Conservation (phyloP, 2,329 filamentous ascomycete genomes). For the Diaporthe batatas region DNA sequence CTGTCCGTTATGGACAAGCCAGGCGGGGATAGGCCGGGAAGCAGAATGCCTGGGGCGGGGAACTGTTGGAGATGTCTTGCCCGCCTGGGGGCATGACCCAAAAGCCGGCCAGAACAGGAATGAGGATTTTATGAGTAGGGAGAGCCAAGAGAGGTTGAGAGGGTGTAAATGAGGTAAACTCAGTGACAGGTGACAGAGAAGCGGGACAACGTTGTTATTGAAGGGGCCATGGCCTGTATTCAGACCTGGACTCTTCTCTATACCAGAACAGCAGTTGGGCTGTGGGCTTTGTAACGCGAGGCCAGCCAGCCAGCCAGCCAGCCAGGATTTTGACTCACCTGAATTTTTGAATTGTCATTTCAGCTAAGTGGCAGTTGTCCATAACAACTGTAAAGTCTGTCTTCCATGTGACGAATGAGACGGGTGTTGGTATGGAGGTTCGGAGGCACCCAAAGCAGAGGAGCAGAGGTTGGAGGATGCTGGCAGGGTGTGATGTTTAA, state of each 20-base stretch:
- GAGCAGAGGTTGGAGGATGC: not conserved
- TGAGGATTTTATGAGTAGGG: not conserved
- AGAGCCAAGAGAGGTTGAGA: not conserved
- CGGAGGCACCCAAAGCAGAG: not conserved
- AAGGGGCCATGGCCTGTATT: not conserved
- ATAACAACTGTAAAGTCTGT: not conserved
- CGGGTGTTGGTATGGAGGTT: not conserved
- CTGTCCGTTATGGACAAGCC: not conserved
- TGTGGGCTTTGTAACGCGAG: not conserved
- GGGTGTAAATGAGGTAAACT: not conserved
- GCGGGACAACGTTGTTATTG: not conserved
- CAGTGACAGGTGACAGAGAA: not conserved
- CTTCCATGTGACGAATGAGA: not conserved
- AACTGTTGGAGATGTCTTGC: not conserved
- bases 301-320: not conserved
- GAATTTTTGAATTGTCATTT: slow-evolving; percentile 30
- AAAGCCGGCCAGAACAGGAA: not conserved
- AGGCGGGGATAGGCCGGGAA: slow-evolving; percentile 3
- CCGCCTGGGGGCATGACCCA: slow-evolving; percentile 4
- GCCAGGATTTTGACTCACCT: slow-evolving; percentile 24
- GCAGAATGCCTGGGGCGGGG: not conserved
- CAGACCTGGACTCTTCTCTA: not conserved
- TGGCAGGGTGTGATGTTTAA: slow-evolving; percentile 3
- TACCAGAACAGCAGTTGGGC: not conserved
- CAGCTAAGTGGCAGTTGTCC: not conserved